Evolutionary conservation across 1,284 basidiomycete species (phyloP).

Genomic region (Cystobasidium sp.): DNA sequence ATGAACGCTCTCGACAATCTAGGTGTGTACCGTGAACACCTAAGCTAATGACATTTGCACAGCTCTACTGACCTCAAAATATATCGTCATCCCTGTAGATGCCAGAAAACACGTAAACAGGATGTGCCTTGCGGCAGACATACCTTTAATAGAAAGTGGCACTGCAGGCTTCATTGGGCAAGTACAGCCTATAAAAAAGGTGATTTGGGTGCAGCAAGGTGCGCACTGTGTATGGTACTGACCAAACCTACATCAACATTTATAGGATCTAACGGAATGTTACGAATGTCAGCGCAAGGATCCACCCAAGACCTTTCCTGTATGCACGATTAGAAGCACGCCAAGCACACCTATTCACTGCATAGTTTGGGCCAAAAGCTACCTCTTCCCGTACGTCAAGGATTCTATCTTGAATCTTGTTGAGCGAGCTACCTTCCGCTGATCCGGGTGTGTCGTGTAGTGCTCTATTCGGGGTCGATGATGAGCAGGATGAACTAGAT

Average conservation of each 20-base stretch:
- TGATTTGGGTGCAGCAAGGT: constrained; percentile 47
- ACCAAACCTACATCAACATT: neutral
- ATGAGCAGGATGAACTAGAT: constrained; percentile 76
- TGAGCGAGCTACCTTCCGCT: neutral
- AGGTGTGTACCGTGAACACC: constrained; percentile 61
- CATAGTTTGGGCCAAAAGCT: constrained; percentile 98
- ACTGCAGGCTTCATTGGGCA: constrained; percentile 92
- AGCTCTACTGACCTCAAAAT: neutral
- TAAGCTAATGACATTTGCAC: neutral
- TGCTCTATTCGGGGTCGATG: constrained; percentile 86
- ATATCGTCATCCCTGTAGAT: constrained; percentile 59
- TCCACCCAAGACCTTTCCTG: constrained; percentile 90
- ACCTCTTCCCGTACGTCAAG: constrained; percentile 82
- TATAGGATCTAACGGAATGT: constrained; percentile 80
- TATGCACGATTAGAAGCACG: constrained; percentile 97
- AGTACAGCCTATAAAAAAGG: constrained; percentile 63
- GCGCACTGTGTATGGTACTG: constrained; percentile 60
- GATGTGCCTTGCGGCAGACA: constrained; percentile 89
- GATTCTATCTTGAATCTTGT: neutral
- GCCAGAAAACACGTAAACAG: constrained; percentile 92
- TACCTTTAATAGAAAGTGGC: constrained; percentile 93
- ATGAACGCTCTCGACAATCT: constrained; percentile 96
- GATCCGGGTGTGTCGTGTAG: constrained; percentile 58
- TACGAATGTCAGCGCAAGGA: constrained; percentile 90
- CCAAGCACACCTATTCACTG: constrained; percentile 98